Evolutionary conservation across 2,329 filamentous ascomycete genomes (phyloP).

Genomic region (Thielaviopsis musarum): DNA sequence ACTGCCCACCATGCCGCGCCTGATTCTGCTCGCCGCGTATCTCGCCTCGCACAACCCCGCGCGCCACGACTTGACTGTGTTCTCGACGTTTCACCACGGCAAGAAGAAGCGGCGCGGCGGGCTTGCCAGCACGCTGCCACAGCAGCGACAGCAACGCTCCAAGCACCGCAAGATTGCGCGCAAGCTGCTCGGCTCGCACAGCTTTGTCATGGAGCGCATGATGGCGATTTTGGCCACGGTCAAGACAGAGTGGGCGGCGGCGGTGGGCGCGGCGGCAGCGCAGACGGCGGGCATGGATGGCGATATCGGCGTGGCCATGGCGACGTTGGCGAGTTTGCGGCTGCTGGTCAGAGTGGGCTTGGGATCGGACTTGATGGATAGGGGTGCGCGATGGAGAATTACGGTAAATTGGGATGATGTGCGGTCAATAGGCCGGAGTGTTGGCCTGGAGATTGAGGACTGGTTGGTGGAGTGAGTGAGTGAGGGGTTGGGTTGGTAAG

Average conservation of each 20-base stretch:
- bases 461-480: constrained; percentile 45
- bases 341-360: constrained; percentile 50
- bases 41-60: constrained; percentile 66
- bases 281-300: constrained; percentile 28
- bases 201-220: constrained; percentile 63
- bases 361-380: constrained; percentile 46
- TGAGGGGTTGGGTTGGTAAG: not conserved
- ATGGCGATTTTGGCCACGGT: constrained; percentile 61
- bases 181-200: constrained; percentile 59
- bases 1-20: constrained; percentile 56
- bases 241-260: constrained; percentile 33
- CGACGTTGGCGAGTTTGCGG: constrained; percentile 55
- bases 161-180: constrained; percentile 59
- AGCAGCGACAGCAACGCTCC: constrained; percentile 19
- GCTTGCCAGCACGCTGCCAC: constrained; percentile 19
- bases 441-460: constrained; percentile 65
- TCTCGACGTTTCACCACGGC: constrained; percentile 52
- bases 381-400: constrained; percentile 58
- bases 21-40: constrained; percentile 61
- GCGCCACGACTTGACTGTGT: constrained; percentile 55
- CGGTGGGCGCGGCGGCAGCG: constrained; percentile 16
- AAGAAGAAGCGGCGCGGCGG: constrained; percentile 33
- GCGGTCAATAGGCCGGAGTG: constrained; percentile 49
- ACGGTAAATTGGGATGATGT: constrained; percentile 67
- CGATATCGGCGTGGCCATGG: constrained; percentile 47